phyloP scores from a whole-genome alignment of 768 basidiomycete genomes.

The Mycena alexandri region DNA sequence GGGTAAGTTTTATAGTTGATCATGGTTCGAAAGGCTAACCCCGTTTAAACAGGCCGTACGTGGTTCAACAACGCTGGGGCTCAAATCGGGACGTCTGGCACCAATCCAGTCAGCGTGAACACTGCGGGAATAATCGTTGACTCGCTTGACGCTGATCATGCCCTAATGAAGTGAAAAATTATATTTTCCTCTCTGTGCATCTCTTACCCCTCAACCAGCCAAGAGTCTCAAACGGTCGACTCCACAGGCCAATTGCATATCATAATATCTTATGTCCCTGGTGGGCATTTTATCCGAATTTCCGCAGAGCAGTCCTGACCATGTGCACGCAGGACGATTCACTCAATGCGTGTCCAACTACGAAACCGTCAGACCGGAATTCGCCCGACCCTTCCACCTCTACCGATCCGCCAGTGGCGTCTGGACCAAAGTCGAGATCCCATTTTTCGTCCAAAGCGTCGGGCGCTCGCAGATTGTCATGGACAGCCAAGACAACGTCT shows the following conservation, averaged over 20 bases:
- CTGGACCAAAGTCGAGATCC: slow-evolving; percentile 62
- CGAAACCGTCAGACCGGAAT: slow-evolving; percentile 50
- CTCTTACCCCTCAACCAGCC: too few relatives aligned
- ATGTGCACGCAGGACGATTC: slow-evolving; percentile 52
- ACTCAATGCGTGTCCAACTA: slow-evolving; percentile 61
- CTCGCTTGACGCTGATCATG: slow-evolving; percentile 60
- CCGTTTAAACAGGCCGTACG: slow-evolving; percentile 50
- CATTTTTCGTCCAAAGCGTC: slow-evolving; percentile 56
- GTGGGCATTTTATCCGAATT: slow-evolving; percentile 38
- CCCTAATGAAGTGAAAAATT: too few relatives aligned
- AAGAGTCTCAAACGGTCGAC: slow-evolving; percentile 63
- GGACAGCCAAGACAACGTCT: slow-evolving; percentile 56
- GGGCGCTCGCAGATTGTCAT: slow-evolving; percentile 62
- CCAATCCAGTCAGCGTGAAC: slow-evolving; percentile 57
- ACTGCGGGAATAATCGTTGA: slow-evolving; percentile 59
- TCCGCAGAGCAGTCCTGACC: too few relatives aligned
- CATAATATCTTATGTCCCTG: slow-evolving; percentile 64
- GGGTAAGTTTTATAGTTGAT: slow-evolving; percentile 44
- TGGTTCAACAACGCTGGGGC: slow-evolving; percentile 60
- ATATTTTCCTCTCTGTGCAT: too few relatives aligned
- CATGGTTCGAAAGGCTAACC: not conserved
- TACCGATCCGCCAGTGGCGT: slow-evolving; percentile 54
- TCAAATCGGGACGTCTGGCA: slow-evolving; percentile 55
- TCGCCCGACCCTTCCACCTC: slow-evolving; percentile 59
- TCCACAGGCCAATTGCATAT: slow-evolving; percentile 58